A percentile compares a stretch with the other conserved stretches of the same genome.
Conservation (phyloP, 106 monocot genomes). For the Allium sativum region DNA sequence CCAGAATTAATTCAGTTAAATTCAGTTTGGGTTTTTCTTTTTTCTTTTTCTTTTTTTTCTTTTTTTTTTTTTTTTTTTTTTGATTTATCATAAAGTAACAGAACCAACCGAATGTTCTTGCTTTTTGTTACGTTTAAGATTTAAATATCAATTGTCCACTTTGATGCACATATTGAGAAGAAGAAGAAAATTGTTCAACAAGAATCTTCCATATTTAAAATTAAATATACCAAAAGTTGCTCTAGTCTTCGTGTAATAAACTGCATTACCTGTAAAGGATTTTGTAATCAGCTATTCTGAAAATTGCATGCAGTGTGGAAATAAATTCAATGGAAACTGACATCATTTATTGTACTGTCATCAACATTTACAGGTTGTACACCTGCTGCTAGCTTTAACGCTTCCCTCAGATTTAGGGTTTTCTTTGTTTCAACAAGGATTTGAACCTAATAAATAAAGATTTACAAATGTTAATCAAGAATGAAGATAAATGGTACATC, state of each 20-base stretch:
- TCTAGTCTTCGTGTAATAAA: constrained; percentile 85
- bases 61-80: no score
- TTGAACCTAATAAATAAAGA: constrained; percentile 53
- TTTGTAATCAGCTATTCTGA: background rate
- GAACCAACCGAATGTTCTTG: no score
- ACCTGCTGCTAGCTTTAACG: constrained; percentile 53
- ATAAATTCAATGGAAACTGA: constrained; percentile 4
- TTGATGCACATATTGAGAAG: background rate
- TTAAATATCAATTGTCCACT: no score
- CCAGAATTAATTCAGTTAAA: no score
- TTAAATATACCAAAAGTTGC: constrained; percentile 71
- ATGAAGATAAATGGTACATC: background rate
- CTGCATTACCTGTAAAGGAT: constrained; percentile 49
- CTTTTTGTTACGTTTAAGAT: no score
- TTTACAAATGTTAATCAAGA: background rate
- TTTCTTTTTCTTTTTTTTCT: no score
- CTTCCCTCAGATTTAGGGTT: constrained; percentile 59
- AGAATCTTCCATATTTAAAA: background rate
- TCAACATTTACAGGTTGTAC: constrained; percentile 69
- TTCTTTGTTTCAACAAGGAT: constrained; percentile 84
- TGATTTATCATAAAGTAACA: no score
- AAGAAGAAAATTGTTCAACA: background rate
- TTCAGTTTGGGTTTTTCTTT: no score
- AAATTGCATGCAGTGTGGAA: background rate
- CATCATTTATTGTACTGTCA: constrained; percentile 39